Conservation (phyloP, 2,329 filamentous ascomycete genomes). For the Westerdykella aurantiaca region DNA sequence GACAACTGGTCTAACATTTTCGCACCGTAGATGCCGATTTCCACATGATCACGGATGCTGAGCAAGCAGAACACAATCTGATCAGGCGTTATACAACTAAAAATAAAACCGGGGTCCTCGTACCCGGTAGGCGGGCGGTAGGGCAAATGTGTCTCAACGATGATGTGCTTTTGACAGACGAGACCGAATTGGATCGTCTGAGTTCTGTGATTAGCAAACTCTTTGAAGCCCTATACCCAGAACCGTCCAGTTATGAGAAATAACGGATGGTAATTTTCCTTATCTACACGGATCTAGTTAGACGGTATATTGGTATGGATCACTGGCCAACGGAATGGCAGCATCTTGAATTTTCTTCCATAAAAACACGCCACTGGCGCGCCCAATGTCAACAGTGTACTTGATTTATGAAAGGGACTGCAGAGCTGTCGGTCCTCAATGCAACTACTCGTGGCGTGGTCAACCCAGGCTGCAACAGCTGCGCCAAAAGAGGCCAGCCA, state of each 20-base stretch:
- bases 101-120: too few relatives aligned
- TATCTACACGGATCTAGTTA: neutral
- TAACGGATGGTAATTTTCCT: constrained; percentile 3
- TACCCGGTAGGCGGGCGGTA: too few relatives aligned
- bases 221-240: constrained; percentile 29
- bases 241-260: constrained; percentile 17
- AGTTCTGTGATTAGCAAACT: constrained; percentile 32
- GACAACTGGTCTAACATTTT: too few relatives aligned
- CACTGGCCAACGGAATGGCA: too few relatives aligned
- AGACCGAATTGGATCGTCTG: constrained; percentile 30
- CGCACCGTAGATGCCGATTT: constrained; percentile 40
- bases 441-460: too few relatives aligned
- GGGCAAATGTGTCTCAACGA: constrained; percentile 43
- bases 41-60: constrained; percentile 42
- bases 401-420: too few relatives aligned
- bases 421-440: too few relatives aligned
- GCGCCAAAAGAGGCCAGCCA: too few relatives aligned
- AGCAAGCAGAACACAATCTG: constrained; percentile 37
- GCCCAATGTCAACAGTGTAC: too few relatives aligned
- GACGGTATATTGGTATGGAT: constrained; percentile 4
- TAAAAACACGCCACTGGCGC: too few relatives aligned
- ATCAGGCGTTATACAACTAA: constrained; percentile 34
- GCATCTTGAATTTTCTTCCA: too few relatives aligned
- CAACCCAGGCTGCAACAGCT: too few relatives aligned
- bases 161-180: constrained; percentile 39